Percentiles rank a stretch among this genome's conserved stretches.
Conservation (phyloP, 805 yeast species). For the Peterozyma toletana region DNA sequence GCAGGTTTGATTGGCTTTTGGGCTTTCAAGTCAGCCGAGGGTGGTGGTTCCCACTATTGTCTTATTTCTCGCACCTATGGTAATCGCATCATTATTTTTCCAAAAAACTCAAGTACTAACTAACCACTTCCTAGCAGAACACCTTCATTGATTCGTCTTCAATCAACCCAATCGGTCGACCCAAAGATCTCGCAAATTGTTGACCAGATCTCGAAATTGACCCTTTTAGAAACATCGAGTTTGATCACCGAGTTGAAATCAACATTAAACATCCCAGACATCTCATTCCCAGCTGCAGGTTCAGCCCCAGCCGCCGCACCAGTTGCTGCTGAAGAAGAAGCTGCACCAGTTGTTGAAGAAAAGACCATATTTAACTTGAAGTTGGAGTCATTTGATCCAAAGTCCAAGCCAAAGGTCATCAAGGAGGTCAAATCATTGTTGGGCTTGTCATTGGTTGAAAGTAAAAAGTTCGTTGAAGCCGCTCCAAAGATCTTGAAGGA, state of each 20-base stretch:
- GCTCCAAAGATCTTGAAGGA: slow-evolving; percentile 97
- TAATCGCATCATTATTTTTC: no score
- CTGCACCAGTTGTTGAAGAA: slow-evolving; percentile 76
- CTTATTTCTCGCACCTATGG: no score
- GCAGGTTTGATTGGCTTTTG: no score
- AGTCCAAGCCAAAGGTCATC: slow-evolving; percentile 93
- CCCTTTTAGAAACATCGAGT: slow-evolving; percentile 88
- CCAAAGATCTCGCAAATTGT: slow-evolving; percentile 87
- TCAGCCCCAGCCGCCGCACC: slow-evolving; percentile 60
- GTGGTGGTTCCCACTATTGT: no score
- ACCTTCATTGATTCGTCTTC: slow-evolving; percentile 31
- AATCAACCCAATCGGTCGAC: slow-evolving; percentile 54
- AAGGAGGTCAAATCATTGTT: slow-evolving; percentile 91
- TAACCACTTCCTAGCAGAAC: slow-evolving; percentile 12
- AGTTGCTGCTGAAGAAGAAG: slow-evolving; percentile 68
- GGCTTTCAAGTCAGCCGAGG: no score
- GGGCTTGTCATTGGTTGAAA: slow-evolving; percentile 90
- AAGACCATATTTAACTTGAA: slow-evolving; percentile 89
- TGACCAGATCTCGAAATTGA: slow-evolving; percentile 81
- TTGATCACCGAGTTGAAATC: slow-evolving; percentile 74
- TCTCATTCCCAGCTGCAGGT: slow-evolving; percentile 68
- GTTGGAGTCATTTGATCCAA: slow-evolving; percentile 90
- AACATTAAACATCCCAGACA: slow-evolving; percentile 88
- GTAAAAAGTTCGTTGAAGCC: slow-evolving; percentile 95
- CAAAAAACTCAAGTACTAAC: no score